Evolutionary conservation across 768 basidiomycete genomes (phyloP), one percentile per base, ranked within the genome.

Genomic region (Tulasnella sp.): DNA sequence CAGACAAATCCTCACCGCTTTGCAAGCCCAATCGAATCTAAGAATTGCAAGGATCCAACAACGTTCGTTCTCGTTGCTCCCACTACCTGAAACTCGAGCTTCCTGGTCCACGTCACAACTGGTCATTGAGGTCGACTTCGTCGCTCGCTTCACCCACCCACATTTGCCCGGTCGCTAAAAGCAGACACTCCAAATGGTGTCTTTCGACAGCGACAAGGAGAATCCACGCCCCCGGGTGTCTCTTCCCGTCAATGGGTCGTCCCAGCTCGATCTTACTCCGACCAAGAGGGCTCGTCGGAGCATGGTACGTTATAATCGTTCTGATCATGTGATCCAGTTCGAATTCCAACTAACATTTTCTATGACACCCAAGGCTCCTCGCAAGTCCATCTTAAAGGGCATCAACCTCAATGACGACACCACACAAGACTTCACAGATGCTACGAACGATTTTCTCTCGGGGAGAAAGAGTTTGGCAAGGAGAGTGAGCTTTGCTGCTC

Each of bases 401-500:
- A 40, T 41, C 42, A 52, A 73, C 62, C 47, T 41, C 29, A 74
- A 62, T 40, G 68, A 71, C 34, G 73, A 74, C 39, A 35, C 40
- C 35, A 71, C 67, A 19, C 40, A 34, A n/a, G 71, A 52, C 47
- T 47, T 67, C 29, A 71, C 69, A 5, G 64, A 71, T 26, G 17
- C 42, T n/a, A 39, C 36, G 1, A 36, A 39, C 6, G 63, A 44
- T 40, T 36, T 62, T 29, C 62, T 36, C 16, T 32, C 62, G n/a
- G 29, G 44, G 26, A 71, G 69, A 40, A 71, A 72, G 66, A 74
- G 62, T 44, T 44, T 68, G 17, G 44, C 66, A 3, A 65, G 74
- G 35, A 72, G 72, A 42, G 74, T 74, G 26, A 74, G 74, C 36
- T 74, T 74, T 41, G 74, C 72, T 19, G 71, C 71, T 9, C 74